phyloP scores from a whole-genome alignment of 2,329 filamentous ascomycete species.

The Aphanocladium album region DNA sequence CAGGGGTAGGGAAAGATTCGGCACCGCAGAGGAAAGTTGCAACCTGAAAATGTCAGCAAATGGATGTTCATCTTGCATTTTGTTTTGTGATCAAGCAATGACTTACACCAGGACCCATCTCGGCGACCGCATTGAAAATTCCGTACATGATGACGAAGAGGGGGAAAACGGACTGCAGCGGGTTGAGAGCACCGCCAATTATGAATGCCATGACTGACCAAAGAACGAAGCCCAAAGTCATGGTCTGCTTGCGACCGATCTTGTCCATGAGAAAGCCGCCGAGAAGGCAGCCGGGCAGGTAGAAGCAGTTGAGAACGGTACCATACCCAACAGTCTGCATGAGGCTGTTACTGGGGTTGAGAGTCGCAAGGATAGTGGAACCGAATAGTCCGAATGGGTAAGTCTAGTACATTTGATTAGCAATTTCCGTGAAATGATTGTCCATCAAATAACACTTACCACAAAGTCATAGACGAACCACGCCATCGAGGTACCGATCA shows the following conservation, averaged over 20 bases:
- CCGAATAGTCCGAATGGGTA: conserved; percentile 23
- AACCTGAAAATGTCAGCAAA: conserved; percentile 21
- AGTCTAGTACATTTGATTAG: conserved; percentile 12
- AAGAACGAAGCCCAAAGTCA: conserved; percentile 21
- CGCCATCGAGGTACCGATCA: conserved; percentile 45
- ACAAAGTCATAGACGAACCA: conserved; percentile 42
- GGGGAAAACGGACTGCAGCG: conserved; percentile 41
- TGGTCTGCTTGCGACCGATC: conserved; percentile 29
- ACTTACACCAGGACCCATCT: conserved; percentile 37
- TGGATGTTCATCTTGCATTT: not conserved
- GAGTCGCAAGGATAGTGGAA: conserved; percentile 20
- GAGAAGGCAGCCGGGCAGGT: conserved; percentile 25
- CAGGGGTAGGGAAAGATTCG: conserved; percentile 45
- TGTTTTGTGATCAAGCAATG: too few species aligned
- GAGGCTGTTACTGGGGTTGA: conserved; percentile 18
- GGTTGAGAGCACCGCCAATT: conserved; percentile 43
- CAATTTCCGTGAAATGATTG: not conserved
- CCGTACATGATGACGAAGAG: conserved; percentile 49
- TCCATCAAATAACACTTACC: conserved; percentile 1
- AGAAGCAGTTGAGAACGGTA: conserved; percentile 21
- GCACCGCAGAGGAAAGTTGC: conserved; percentile 42
- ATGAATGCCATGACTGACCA: conserved; percentile 40
- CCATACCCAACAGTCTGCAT: conserved; percentile 20
- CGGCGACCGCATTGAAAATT: conserved; percentile 34
- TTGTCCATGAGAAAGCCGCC: conserved; percentile 35